Base-by-base conservation (phyloP, 1,139 yeast genomes). In the Suzukiozyma palmioleophila region DNA sequence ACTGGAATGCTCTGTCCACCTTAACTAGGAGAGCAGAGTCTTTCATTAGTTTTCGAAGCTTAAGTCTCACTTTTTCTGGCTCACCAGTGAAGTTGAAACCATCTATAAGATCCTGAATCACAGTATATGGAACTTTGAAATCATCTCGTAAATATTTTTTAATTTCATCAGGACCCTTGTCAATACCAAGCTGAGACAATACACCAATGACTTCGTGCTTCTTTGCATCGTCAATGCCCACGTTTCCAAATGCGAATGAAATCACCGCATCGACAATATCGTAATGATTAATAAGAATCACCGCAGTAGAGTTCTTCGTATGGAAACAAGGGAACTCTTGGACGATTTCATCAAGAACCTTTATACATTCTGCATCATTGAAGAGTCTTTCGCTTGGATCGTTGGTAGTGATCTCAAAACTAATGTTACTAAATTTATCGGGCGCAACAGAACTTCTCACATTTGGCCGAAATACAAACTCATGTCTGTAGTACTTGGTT, bases 311-410 rank as follows among this genome's bases (percentile, higher is more conserved):
- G 21, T 68, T 64, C 37, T 60, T 60, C 10, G 54, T 45, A 32
- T 72, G 74, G 53, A 84, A 80, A 36, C 84, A 81, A 1, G 94
- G 90, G 42, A 86, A 78, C 1, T 73, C 55, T 4, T 70, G 61
- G 2, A 85, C 60, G 5, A 89, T 69, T 50, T 88, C 95, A 52
- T 85, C 94, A 28, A 88, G 71, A 1, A 88, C 84, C 50, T 85
- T 84, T 37, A 92, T 66, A 43, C 92, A 79, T 53, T 92, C 98
- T 0, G 97, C 96, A 56, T 92, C 97, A 49, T 83, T 73, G 38
- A 76, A 70, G 14, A 45, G 38, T 5, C 42, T 40, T 4, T 78
- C 64, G 8, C 72, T 54, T 1, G 62, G 44, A 33, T 77, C 78
- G 25, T 68, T 64, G 0, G 86, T 73, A 2, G 84, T 71, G 30